Evolutionary conservation across 345 rosid genomes (phyloP).

Genomic region (Salix caprea): DNA sequence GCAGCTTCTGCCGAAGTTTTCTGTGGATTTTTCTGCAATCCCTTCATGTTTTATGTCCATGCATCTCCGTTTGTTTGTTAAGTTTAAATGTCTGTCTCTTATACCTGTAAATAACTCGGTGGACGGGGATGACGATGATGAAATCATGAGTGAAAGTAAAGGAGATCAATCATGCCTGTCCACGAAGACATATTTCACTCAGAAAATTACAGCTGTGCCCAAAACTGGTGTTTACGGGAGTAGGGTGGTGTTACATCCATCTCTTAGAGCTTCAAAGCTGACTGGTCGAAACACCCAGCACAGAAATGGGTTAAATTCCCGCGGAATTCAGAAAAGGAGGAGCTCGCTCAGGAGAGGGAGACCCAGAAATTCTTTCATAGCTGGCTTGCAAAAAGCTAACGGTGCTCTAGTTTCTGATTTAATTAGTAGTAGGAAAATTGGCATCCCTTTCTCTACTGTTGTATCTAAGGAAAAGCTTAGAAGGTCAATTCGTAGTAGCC

Average conservation of each 20-base stretch:
- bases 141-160: conserved; percentile 14
- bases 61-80: conserved; percentile 37
- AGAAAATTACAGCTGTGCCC: conserved; percentile 9
- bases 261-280: conserved; percentile 47
- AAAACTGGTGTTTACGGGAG: conserved; percentile 24
- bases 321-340: conserved; percentile 67
- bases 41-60: conserved; percentile 59
- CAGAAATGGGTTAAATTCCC: conserved; percentile 47
- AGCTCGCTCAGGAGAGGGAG: conserved; percentile 66
- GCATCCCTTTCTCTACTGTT: conserved; percentile 42
- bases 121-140: conserved; percentile 20
- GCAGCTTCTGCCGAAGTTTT: conserved; percentile 47
- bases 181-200: not conserved
- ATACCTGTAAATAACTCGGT: conserved; percentile 41
- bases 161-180: conserved; percentile 18
- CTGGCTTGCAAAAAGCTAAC: conserved; percentile 42
- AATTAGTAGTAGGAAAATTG: conserved; percentile 51
- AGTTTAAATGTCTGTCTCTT: conserved; percentile 25
- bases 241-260: conserved; percentile 35
- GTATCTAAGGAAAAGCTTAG: conserved; percentile 46
- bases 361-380: conserved; percentile 46
- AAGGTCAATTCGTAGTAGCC: conserved; percentile 36
- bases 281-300: conserved; percentile 39
- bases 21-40: conserved; percentile 62
- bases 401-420: conserved; percentile 59